Conservation (phyloP, 495 filamentous ascomycete species). For the Trichoderma parareesei region DNA sequence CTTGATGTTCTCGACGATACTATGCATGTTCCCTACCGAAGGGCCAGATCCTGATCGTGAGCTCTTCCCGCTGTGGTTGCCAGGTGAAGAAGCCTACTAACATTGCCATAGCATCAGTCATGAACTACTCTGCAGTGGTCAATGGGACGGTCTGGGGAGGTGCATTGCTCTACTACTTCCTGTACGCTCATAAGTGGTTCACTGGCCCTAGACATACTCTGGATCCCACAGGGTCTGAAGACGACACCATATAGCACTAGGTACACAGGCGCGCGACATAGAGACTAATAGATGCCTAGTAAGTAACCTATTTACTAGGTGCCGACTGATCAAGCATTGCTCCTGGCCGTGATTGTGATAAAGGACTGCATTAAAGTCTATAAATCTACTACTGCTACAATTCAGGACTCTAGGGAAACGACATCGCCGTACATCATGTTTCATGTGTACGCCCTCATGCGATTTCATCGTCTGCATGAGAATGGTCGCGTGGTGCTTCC, state of each 20-base stretch:
- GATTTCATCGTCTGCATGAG: background rate
- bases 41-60: slow-evolving; percentile 43
- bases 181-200: slow-evolving; percentile 58
- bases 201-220: slow-evolving; percentile 44
- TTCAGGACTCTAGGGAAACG: too few species aligned
- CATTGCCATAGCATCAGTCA: slow-evolving; percentile 21
- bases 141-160: slow-evolving; percentile 56
- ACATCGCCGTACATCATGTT: background rate
- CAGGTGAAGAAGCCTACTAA: background rate
- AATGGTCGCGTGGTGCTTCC: slow-evolving; percentile 3
- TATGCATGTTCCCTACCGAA: slow-evolving; percentile 52
- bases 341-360: too few species aligned
- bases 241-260: too few species aligned
- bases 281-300: too few species aligned
- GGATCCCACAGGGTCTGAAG: too few species aligned
- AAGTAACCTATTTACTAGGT: too few species aligned
- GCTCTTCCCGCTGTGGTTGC: background rate
- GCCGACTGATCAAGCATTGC: too few species aligned
- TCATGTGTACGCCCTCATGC: background rate
- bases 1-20: slow-evolving; percentile 45
- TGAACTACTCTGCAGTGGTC: slow-evolving; percentile 63
- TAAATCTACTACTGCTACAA: too few species aligned
- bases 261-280: too few species aligned
- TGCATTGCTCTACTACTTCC: slow-evolving; percentile 52
- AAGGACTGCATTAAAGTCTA: too few species aligned